Base-by-base conservation (phyloP, 2,329 filamentous ascomycete species). In the Tolypocladium ovalisporum region DNA sequence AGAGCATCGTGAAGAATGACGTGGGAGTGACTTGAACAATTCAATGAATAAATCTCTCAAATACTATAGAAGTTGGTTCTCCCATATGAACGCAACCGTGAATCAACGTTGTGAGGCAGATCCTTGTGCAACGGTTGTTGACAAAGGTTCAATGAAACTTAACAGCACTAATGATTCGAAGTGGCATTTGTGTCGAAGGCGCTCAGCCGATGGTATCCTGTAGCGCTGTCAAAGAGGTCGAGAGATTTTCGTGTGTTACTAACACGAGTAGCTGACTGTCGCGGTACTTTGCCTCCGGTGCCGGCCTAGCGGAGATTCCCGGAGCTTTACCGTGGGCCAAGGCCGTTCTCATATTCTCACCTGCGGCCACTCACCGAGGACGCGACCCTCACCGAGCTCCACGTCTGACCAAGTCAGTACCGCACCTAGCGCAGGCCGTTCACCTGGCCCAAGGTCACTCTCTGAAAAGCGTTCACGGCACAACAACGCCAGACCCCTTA, bases 1-100 rank as follows among this genome's bases (percentile, higher is more conserved):
- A 66, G 60, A 70, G 64, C 64, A 68, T 69, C 44, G 57, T 65
- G 61, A 61, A 57, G 59, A 58, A 55, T 57, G 56, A 57, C 52
- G 54, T 55, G 55, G n/a, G 54, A 40, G 27, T 22, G 29, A 9
- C n/a, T 29, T 35, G 12, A 42, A 32, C n/a, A 27, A 24, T 54
- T 53, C n/a, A 34, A 35, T 24, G 2, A 15, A 24, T 34, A 27
- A 24, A 3, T 27, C 19, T 10, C 22, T 17, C 8, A 51, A 34
- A 34, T 32, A 32, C n/a, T 17, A 32, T 29, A 22, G 29, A 32
- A 17, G 9, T 34, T 17, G 4, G n/a, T 29, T 32, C 19, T 12
- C 17, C n/a, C 17, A 17, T 44, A 24, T 27, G 22, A 24, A 24
- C 17, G 27, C 29, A 17, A 22, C 3, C 5, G 47, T 34, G 29